Evolutionary conservation across 2,329 filamentous ascomycete genomes (phyloP).

Genomic region (Colletotrichum chrysophilum): DNA sequence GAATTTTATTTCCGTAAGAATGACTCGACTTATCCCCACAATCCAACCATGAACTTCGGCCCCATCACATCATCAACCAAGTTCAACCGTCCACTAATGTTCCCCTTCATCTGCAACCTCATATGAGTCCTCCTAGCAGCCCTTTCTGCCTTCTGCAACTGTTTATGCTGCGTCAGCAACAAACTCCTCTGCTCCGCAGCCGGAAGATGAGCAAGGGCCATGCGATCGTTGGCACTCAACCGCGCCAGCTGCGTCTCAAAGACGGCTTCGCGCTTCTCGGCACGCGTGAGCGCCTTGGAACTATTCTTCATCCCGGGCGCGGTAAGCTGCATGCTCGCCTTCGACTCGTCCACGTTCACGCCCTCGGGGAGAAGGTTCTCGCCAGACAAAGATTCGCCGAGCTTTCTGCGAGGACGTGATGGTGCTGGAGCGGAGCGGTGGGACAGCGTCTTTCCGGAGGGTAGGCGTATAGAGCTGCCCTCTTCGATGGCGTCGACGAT

Average conservation of each 20-base stretch:
- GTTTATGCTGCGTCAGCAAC: slow-evolving; percentile 30
- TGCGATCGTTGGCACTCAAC: slow-evolving; percentile 30
- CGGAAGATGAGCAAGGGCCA: slow-evolving; percentile 32
- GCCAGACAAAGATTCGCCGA: fast-evolving
- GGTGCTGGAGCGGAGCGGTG: slow-evolving; percentile 24
- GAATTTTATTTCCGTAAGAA: no score
- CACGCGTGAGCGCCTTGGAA: slow-evolving; percentile 1
- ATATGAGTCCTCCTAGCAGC: slow-evolving; percentile 23
- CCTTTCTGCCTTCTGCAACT: slow-evolving; percentile 29
- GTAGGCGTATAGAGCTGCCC: slow-evolving; percentile 34
- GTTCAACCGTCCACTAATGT: slow-evolving; percentile 25
- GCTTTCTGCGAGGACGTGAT: neutral
- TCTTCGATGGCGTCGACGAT: slow-evolving; percentile 19
- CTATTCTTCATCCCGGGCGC: neutral
- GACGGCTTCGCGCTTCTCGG: slow-evolving; percentile 14
- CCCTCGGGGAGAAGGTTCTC: neutral
- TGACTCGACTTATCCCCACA: no score
- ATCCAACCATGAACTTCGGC: neutral
- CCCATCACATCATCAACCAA: slow-evolving; percentile 26
- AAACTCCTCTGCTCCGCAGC: slow-evolving; percentile 31
- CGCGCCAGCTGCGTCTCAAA: slow-evolving; percentile 28
- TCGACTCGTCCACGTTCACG: neutral
- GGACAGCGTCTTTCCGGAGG: slow-evolving; percentile 40
- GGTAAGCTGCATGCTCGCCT: neutral
- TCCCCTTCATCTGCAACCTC: slow-evolving; percentile 26